Percentiles rank a stretch among this genome's conserved stretches.
These are phyloP conservation scores for Aspergillus fischeri DNA, from an alignment of 2,329 filamentous ascomycete species.

Conservation along the genomic window DNA sequence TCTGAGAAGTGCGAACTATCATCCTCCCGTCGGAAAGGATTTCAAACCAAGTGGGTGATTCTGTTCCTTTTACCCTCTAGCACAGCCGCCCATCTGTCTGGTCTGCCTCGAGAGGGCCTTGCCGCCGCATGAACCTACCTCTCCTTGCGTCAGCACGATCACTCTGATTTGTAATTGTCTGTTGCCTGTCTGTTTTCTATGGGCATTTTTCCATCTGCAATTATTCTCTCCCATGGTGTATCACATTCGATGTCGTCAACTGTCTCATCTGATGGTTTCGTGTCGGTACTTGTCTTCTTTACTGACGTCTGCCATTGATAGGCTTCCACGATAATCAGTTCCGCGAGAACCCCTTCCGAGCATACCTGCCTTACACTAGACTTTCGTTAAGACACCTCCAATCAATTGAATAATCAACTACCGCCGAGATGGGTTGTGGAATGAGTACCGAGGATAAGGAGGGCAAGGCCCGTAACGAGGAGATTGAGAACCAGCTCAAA, in stretches of 20 bases:
- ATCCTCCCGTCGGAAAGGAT: background rate
- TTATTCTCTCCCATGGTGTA: slow-evolving; percentile 2
- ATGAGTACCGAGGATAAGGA: slow-evolving; percentile 99
- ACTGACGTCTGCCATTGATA: slow-evolving; percentile 11
- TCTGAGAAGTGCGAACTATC: background rate
- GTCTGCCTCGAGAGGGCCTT: background rate
- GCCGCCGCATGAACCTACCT: slow-evolving; percentile 5
- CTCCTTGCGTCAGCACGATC: slow-evolving; percentile 17
- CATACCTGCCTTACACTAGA: background rate
- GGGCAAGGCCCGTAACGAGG: slow-evolving; percentile 99
- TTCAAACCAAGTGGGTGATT: background rate
- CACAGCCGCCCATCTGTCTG: background rate
- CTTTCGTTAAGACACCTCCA: slow-evolving; percentile 4
- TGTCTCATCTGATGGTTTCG: slow-evolving; percentile 1
- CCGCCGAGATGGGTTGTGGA: slow-evolving; percentile 92
- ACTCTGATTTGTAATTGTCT: slow-evolving; percentile 3
- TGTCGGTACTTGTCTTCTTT: slow-evolving; percentile 4
- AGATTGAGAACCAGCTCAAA: slow-evolving; percentile 99
- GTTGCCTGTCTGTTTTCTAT: slow-evolving; percentile 6
- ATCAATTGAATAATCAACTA: slow-evolving; percentile 13
- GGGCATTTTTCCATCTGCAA: background rate
- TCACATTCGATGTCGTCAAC: slow-evolving; percentile 12
- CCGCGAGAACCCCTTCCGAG: slow-evolving; percentile 4
- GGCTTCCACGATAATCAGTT: slow-evolving; percentile 1
- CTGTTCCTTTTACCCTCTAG: background rate